phyloP scores from a whole-genome alignment of 2,329 filamentous ascomycete species.

The Xenoacremonium recifei region DNA sequence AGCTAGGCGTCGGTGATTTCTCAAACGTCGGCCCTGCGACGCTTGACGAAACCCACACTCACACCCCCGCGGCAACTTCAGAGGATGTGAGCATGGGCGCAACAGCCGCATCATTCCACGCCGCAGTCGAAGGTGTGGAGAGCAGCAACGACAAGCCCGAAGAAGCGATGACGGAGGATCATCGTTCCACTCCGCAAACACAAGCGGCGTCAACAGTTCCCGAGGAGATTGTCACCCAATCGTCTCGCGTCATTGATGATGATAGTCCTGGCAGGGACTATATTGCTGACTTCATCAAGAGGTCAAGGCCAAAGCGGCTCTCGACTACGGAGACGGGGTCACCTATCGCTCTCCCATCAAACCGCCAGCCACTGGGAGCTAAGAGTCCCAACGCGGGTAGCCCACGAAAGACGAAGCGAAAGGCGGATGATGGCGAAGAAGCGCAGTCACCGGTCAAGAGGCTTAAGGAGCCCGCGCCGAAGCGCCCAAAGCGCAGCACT shows the following conservation, averaged over 20 bases:
- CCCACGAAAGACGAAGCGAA: conserved; percentile 32
- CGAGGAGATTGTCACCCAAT: too few relatives aligned
- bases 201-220: too few relatives aligned
- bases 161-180: too few relatives aligned
- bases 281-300: conserved; percentile 35
- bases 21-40: too few relatives aligned
- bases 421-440: conserved; percentile 21
- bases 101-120: too few relatives aligned
- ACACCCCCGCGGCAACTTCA: too few relatives aligned
- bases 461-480: conserved; percentile 18
- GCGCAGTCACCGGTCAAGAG: conserved; percentile 20
- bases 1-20: too few relatives aligned
- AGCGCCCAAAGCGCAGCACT: conserved; percentile 20
- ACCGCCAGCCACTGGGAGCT: conserved; percentile 30
- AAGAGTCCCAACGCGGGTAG: conserved; percentile 37
- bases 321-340: conserved; percentile 31
- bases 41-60: too few relatives aligned
- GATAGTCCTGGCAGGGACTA: conserved; percentile 30
- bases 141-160: too few relatives aligned
- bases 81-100: too few relatives aligned
- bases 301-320: conserved; percentile 26
- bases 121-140: too few relatives aligned
- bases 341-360: conserved; percentile 22
- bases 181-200: too few relatives aligned
- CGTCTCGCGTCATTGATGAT: neutral